Evolutionary conservation across 345 rosid genomes (phyloP).

Genomic region (Dipteronia sinensis): DNA sequence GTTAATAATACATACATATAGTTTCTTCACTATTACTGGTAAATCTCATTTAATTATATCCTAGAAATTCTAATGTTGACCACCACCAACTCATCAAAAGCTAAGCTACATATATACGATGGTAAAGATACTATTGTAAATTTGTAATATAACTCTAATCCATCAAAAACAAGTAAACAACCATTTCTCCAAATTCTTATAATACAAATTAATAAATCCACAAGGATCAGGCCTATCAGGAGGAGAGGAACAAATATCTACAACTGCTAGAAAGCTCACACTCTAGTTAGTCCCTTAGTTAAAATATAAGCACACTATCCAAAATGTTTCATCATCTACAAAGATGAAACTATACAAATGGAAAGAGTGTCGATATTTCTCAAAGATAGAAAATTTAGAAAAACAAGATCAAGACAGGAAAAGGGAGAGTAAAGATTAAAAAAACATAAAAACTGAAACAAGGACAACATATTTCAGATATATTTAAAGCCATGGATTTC

Average conservation of each 20-base stretch:
- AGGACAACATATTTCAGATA: background rate
- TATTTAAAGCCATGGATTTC: background rate
- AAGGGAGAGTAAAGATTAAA: background rate
- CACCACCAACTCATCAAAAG: constrained; percentile 3
- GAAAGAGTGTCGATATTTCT: background rate
- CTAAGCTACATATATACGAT: background rate
- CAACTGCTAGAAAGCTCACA: background rate
- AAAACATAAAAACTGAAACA: background rate
- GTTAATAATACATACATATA: background rate
- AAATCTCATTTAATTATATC: background rate
- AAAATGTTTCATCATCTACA: background rate
- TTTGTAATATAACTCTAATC: too few species aligned
- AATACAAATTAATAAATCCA: background rate
- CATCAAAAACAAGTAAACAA: too few species aligned
- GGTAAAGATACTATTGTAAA: too few species aligned
- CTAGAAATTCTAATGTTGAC: background rate
- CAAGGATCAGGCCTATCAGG: background rate
- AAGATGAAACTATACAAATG: background rate
- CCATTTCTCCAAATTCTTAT: too few species aligned
- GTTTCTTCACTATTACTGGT: background rate
- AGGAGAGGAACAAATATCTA: background rate
- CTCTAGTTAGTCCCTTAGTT: background rate
- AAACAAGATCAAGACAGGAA: background rate
- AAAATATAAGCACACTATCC: background rate
- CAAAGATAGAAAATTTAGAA: background rate